Evolutionary conservation across 1,139 yeast species (phyloP).

Genomic region (Sugiyamaella japonica): DNA sequence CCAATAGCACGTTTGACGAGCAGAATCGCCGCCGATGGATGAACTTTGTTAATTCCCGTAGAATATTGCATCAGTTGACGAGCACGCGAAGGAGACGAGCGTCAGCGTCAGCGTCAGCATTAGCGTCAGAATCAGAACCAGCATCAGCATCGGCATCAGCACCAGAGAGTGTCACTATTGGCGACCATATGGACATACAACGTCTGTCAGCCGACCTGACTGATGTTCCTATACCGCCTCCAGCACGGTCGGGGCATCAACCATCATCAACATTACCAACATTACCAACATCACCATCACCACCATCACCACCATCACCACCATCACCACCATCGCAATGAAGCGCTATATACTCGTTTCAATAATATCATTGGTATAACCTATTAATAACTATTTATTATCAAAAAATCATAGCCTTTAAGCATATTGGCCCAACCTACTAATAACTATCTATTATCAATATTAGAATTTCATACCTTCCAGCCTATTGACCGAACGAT

Average conservation of each 20-base stretch:
- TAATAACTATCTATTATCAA: no score
- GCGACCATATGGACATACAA: no score
- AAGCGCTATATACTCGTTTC: not conserved
- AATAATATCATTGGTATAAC: no score
- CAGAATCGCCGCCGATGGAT: conserved; percentile 33
- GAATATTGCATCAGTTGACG: conserved; percentile 21
- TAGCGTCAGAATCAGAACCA: not conserved
- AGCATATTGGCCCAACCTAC: no score
- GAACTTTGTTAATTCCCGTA: conserved; percentile 32
- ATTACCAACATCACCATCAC: not conserved
- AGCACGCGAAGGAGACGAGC: conserved; percentile 1
- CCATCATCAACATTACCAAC: not conserved
- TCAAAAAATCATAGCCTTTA: no score
- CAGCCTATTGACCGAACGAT: no score
- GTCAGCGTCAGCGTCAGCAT: not conserved
- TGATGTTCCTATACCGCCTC: not conserved
- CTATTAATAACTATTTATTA: no score
- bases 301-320: not conserved
- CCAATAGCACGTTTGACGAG: conserved; percentile 19
- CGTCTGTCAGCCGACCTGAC: not conserved
- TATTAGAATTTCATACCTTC: no score
- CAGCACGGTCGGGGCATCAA: not conserved
- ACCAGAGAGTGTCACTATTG: not conserved
- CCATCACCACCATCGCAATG: not conserved
- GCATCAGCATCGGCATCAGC: not conserved